phyloP scores from a whole-genome alignment of 2,329 filamentous ascomycete genomes.

The Plectosphaerella plurivora region DNA sequence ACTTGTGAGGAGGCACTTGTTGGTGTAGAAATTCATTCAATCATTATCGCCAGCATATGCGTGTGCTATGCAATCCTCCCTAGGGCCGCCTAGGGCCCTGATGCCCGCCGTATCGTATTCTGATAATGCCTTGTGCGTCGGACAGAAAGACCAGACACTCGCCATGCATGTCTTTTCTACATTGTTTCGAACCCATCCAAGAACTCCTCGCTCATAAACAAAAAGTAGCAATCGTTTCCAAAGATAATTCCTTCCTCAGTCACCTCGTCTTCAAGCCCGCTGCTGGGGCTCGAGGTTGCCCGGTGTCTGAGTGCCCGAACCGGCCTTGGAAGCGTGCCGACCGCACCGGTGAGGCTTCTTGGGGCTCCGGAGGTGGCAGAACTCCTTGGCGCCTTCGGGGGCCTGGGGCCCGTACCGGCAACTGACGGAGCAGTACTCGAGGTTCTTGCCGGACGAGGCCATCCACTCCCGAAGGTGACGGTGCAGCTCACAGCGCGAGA shows the following conservation, averaged over 20 bases:
- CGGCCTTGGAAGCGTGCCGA: slow-evolving; percentile 37
- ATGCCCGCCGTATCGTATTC: not conserved
- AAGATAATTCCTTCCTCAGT: not conserved
- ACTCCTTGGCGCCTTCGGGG: slow-evolving; percentile 37
- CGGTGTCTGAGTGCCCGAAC: not conserved
- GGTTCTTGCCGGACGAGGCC: slow-evolving; percentile 31
- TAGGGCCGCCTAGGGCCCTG: not conserved
- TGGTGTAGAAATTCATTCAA: too few relatives aligned
- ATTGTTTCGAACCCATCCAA: not conserved
- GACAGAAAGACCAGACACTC: too few relatives aligned
- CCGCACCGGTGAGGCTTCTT: slow-evolving; percentile 55
- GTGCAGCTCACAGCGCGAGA: slow-evolving; percentile 58
- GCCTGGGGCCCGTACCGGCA: slow-evolving; percentile 51
- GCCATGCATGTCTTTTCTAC: not conserved
- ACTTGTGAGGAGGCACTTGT: too few relatives aligned
- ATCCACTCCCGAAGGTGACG: slow-evolving; percentile 59
- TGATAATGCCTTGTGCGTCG: too few relatives aligned
- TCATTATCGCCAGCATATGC: too few relatives aligned
- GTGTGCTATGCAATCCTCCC: too few relatives aligned
- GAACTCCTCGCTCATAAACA: not conserved
- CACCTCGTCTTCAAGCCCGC: not conserved
- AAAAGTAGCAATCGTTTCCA: not conserved
- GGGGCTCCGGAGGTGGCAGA: slow-evolving; percentile 57
- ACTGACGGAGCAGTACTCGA: slow-evolving; percentile 58
- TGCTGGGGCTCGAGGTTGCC: not conserved